Base-by-base conservation (phyloP, 2,329 filamentous ascomycete species). In the Phyllosticta capitalensis region DNA sequence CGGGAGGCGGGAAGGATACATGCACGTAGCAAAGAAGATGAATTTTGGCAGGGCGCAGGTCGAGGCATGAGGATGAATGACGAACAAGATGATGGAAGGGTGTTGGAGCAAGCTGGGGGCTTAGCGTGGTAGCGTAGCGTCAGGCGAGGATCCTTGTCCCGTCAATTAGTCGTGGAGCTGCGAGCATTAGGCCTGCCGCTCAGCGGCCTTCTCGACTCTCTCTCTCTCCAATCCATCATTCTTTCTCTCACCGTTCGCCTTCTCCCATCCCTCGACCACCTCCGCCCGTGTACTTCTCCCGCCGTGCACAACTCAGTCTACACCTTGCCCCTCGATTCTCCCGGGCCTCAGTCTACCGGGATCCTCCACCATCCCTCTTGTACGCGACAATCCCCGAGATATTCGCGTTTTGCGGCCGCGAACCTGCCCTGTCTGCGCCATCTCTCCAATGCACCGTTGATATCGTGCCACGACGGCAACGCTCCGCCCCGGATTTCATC, bases 401-500 rank as follows among this genome's bases (percentile, higher is more conserved):
- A 52, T 55, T 59, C 53, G 58, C 48, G 58, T 59, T 59, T 59
- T 59, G 58, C 53, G 58, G 58, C 58, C 7, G 58, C 58, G 26
- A 53, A 45, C 58, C 52, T 26, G 53, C 26, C 52, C 56, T 54
- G 53, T 52, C 52, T 59, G 52, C 58, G 52, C 24, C 58, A 45
- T 59, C 58, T 56, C 54, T 48, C 33, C 58, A 56, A 60, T 60
- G 58, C 53, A 53, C 30, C 58, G 54, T 52, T 60, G 58, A 60
- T 60, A 60, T 60, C 53, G 54, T 52, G 58, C 58, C 58, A 60
- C 54, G 30, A 54, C 53, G 58, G 54, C 54, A 54, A 33, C 50
- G 19, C 26, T 26, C 33, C 54, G 54, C 50, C 54, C 50, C 58
- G 51, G 21, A 24, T 28, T 20, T 21, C 54, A 55, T n/a, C 54